Evolutionary conservation across 768 basidiomycete genomes (phyloP).

Genomic region (Glaciozyma antarctica): DNA sequence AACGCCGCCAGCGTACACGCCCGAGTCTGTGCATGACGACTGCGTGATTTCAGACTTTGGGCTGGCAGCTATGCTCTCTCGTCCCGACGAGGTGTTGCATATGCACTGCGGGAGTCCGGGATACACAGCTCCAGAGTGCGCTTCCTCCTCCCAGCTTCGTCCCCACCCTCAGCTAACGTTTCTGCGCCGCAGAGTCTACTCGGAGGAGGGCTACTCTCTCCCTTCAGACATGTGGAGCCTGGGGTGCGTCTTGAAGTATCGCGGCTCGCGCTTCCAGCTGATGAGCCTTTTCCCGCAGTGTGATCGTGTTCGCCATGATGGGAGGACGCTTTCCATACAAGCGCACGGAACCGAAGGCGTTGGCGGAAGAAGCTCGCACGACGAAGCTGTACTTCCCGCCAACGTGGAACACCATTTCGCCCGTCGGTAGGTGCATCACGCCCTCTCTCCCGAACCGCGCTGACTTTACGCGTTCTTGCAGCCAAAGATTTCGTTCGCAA

Average conservation of each 20-base stretch:
- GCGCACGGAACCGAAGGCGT: slow-evolving; percentile 20
- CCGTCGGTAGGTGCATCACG: slow-evolving; percentile 1
- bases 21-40: slow-evolving; percentile 22
- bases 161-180: not conserved
- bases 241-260: not conserved
- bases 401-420: slow-evolving; percentile 19
- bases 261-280: not conserved
- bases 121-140: slow-evolving; percentile 23
- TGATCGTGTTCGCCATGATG: slow-evolving; percentile 9
- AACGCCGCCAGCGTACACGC: slow-evolving; percentile 23
- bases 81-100: slow-evolving; percentile 2
- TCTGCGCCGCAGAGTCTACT: not conserved
- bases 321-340: slow-evolving; percentile 27
- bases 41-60: slow-evolving; percentile 30
- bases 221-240: slow-evolving; percentile 29
- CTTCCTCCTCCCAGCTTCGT: not conserved
- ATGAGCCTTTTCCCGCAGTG: not conserved
- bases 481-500: slow-evolving; percentile 27
- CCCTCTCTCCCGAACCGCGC: not conserved
- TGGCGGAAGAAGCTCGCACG: slow-evolving; percentile 25
- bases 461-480: not conserved
- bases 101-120: slow-evolving; percentile 23
- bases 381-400: slow-evolving; percentile 27
- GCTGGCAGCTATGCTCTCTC: slow-evolving; percentile 12
- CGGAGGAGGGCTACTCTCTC: slow-evolving; percentile 16